Base-by-base conservation (phyloP, 805 yeast species). In the Lipomyces lipofer region DNA sequence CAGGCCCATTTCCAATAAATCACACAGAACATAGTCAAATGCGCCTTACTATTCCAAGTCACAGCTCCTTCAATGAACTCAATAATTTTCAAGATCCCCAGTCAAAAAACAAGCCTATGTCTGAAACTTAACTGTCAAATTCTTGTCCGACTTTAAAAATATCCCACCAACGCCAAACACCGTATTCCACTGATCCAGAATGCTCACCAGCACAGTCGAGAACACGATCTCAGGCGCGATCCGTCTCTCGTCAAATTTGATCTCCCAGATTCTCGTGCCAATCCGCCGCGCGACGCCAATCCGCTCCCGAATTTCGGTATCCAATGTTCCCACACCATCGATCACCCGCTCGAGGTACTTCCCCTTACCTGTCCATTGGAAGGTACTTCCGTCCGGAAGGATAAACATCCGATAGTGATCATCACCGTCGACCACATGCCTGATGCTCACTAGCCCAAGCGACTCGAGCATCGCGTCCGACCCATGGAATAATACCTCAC, bases 121-220 rank as follows among this genome's bases (percentile, higher is more conserved):
- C 22, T 36, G 40, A 36, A 43, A 51, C 32, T 43, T 40, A 12
- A 54, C 58, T 1, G 58, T 44, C 6, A 54, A 38, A 7, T 46
- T 25, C 33, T 39, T 46, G 28, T 54, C 55, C 6, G 59, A 47
- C 39, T 54, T 56, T 7, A 28, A 21, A 22, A 35, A 46, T 4
- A 83, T 80, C 33, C 87, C 87, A n/a, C 87, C 87, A 35, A 81
- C 79, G 22, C 78, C 79, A 35, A 78, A 67, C 56, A 73, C 72
- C 22, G 86, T 82, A 63, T 80, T 83, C 88, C 88, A 83, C 54
- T 82, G 86, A 64, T 83, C 88, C 53, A 83, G 76, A 64, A 72
- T 78, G 40, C 85, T 80, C 54, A 82, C 78, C 55, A 83, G 68
- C 3, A 86, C 86, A 7, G 84, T 76, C 13, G 82, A 70, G 17